These are phyloP conservation scores for Lactifluus rugatus DNA, from an alignment of 768 basidiomycete genomes.

Conservation along the genomic window DNA sequence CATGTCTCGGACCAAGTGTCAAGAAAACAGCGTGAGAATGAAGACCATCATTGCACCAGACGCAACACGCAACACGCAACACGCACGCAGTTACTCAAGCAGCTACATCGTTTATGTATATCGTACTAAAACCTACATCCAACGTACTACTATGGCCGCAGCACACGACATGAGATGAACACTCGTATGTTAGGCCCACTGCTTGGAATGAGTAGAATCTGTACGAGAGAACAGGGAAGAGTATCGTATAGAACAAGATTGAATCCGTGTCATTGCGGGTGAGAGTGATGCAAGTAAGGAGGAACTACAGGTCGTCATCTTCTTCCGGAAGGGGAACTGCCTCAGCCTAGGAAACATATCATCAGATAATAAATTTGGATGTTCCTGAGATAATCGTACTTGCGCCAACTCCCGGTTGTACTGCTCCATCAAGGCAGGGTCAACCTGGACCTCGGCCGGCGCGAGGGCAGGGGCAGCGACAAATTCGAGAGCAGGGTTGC, in stretches of 20 bases:
- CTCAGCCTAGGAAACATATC: slow-evolving; percentile 50
- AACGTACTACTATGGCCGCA: background rate
- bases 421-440: slow-evolving; percentile 62
- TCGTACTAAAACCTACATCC: slow-evolving; percentile 1
- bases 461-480: slow-evolving; percentile 94
- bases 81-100: background rate
- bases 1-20: background rate
- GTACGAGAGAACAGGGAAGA: background rate
- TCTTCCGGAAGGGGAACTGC: slow-evolving; percentile 95
- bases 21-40: background rate
- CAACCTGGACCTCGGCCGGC: slow-evolving; percentile 86
- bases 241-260: slow-evolving; percentile 8
- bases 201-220: slow-evolving; percentile 2
- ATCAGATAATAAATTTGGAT: slow-evolving; percentile 3
- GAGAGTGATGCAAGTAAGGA: slow-evolving; percentile 9
- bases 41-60: background rate
- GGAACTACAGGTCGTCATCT: slow-evolving; percentile 70
- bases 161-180: background rate
- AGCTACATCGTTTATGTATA: slow-evolving; percentile 6
- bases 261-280: slow-evolving; percentile 3
- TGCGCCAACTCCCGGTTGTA: slow-evolving; percentile 69
- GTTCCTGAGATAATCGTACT: slow-evolving; percentile 35
- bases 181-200: background rate
- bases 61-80: background rate
- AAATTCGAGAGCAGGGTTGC: slow-evolving; percentile 83